These are phyloP conservation scores for Carallia brachiata DNA, from an alignment of 345 rosid species.

Conservation along the genomic window DNA sequence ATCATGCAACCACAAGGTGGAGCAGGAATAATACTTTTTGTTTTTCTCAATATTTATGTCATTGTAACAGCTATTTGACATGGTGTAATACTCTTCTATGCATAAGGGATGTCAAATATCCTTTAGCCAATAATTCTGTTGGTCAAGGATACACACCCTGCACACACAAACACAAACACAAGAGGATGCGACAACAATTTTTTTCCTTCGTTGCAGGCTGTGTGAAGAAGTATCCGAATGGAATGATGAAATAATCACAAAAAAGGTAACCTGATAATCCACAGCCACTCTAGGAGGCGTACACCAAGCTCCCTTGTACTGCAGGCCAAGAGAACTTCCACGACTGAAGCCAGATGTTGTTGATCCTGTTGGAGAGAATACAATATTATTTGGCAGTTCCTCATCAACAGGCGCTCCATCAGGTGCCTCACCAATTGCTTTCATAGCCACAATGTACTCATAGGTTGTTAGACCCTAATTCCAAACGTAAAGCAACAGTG, in stretches of 20 bases:
- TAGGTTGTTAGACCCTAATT: constrained; percentile 89
- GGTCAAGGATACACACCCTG: too few relatives aligned
- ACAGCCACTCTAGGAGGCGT: constrained; percentile 97
- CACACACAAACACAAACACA: too few relatives aligned
- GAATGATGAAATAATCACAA: neutral
- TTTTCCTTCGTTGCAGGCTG: too few relatives aligned
- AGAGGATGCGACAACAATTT: too few relatives aligned
- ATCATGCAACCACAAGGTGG: too few relatives aligned
- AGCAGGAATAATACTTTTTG: too few relatives aligned
- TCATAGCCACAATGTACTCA: constrained; percentile 91
- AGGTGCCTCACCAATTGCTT: constrained; percentile 77
- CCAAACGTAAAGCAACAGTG: constrained; percentile 10
- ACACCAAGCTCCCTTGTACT: constrained; percentile 86
- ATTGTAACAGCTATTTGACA: too few relatives aligned
- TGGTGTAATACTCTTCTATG: too few relatives aligned
- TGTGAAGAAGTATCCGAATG: too few relatives aligned
- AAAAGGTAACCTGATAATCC: constrained; percentile 70
- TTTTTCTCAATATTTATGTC: too few relatives aligned
- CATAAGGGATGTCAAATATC: too few relatives aligned
- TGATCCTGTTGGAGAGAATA: constrained; percentile 78
- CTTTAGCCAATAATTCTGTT: too few relatives aligned
- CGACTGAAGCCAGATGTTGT: constrained; percentile 81
- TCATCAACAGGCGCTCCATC: constrained; percentile 63
- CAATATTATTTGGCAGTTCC: constrained; percentile 52
- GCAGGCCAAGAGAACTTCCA: constrained; percentile 89